Evolutionary conservation across 768 basidiomycete species (phyloP), one percentile per base, ranked within the genome.

Genomic region (Rhodotorula toruloides): DNA sequence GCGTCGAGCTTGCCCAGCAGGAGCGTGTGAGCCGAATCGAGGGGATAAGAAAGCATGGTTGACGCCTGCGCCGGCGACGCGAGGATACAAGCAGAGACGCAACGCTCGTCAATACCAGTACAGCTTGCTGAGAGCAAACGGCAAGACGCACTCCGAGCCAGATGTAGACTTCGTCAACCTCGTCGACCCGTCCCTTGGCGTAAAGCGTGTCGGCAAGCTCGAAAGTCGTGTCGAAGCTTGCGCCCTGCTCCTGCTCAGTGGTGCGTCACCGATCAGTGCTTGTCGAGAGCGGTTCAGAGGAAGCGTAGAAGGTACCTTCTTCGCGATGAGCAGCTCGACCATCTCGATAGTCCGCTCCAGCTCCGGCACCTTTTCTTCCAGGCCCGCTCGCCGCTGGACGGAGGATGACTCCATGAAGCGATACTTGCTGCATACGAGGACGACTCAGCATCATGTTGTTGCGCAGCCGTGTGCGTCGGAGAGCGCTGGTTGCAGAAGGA

Each of bases 341-440:
- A 97, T 94, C 68, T 82, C 82, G 48, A 99, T 79, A 4, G 93
- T 97, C 80, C 92, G 91, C 74, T 84, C 84, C 74, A 98, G 91
- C 77, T 99, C 96, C 0, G 94, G 93, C 43, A 97, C 92, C 82
- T 99, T 98, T 67, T 90, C 89, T 72, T 92, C 88, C 9, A 97
- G 81, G 25, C 87, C 85, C 57, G 82, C 82, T 58, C 88, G 82
- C 52, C 92, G 84, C 74, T 91, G 87, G 11, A 85, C 80, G 54
- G 93, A 81, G 76, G 85, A 92, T 22, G 84, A 80, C 72, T 98
- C 94, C 94, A 99, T 98, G 79, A 94, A 97, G 55, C 89, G 88
- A 81, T 99, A 98, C 82, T 99, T 98, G 73, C 94, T 99, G 80
- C 54, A 44, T 49, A 14, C 70, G 68, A 66, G 70, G 25, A 10